A percentile compares a stretch with the other conserved stretches of the same genome.
Conservation (phyloP, 129 eudicot species). For the Flaveria linearis region DNA sequence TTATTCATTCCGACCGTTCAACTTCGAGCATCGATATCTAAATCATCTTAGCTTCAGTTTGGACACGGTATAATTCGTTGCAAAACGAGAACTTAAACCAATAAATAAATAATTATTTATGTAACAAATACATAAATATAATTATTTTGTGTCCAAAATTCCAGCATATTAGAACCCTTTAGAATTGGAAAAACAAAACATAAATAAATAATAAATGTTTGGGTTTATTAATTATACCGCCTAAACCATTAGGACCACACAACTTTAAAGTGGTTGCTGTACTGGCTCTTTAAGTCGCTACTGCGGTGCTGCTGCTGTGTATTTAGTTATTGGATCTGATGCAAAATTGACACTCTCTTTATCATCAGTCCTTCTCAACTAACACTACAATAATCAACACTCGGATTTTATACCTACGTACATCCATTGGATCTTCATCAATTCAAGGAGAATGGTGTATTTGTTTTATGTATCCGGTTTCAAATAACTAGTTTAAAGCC, state of each 20-base stretch:
- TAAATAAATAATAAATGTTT: not conserved
- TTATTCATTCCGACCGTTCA: too few relatives aligned
- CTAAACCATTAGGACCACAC: not conserved
- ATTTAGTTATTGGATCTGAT: constrained; percentile 17
- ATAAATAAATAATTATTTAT: too few relatives aligned
- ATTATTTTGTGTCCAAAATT: too few relatives aligned
- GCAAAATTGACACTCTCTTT: constrained; percentile 12
- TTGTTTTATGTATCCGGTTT: too few relatives aligned
- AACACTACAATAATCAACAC: not conserved
- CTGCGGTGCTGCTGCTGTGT: not conserved
- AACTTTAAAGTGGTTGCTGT: not conserved
- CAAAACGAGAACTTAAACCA: too few relatives aligned
- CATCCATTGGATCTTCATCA: not conserved
- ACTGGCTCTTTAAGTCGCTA: not conserved
- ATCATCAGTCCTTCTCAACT: not conserved
- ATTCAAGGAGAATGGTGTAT: too few relatives aligned
- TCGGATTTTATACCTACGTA: not conserved
- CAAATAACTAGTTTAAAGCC: too few relatives aligned
- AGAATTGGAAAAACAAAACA: not conserved
- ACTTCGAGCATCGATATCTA: too few relatives aligned
- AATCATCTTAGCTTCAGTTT: too few relatives aligned
- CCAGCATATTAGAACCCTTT: too few relatives aligned
- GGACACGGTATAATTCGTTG: too few relatives aligned
- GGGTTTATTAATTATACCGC: not conserved
- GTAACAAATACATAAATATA: too few relatives aligned